Evolutionary conservation across 345 rosid species (phyloP).

Genomic region (Trapa bicornis): DNA sequence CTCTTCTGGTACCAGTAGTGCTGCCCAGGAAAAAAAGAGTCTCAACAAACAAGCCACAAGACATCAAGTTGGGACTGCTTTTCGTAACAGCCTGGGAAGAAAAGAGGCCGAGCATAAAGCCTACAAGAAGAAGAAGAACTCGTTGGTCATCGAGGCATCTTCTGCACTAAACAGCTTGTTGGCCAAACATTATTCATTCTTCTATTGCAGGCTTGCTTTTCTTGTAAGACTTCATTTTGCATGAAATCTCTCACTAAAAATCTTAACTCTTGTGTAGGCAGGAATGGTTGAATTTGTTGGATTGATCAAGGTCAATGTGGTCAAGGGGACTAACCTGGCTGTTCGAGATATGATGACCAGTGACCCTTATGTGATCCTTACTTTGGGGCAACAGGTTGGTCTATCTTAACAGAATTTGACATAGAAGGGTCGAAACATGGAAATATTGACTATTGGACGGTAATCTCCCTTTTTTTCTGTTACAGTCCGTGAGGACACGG

Average conservation of each 20-base stretch:
- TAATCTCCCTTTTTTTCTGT: neutral
- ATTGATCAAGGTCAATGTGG: constrained; percentile 85
- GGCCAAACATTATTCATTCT: neutral
- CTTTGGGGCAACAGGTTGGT: constrained; percentile 84
- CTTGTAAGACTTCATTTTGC: neutral
- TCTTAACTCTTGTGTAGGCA: constrained; percentile 37
- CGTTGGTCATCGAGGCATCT: constrained; percentile 28
- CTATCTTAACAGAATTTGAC: neutral
- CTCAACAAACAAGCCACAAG: constrained; percentile 44
- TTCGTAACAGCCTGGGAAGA: constrained; percentile 88
- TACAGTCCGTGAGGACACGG: constrained; percentile 77
- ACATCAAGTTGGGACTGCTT: constrained; percentile 62
- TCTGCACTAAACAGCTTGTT: neutral
- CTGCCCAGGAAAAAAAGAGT: constrained; percentile 30
- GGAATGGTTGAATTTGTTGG: constrained; percentile 98
- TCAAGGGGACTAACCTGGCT: constrained; percentile 86
- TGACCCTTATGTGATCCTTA: constrained; percentile 84
- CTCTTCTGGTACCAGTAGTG: constrained; percentile 15
- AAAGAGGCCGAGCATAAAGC: constrained; percentile 49
- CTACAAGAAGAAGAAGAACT: constrained; percentile 61
- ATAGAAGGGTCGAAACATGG: neutral
- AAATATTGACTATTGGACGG: neutral
- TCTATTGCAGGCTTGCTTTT: neutral
- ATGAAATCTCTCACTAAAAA: neutral
- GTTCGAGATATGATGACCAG: constrained; percentile 81